phyloP scores from a whole-genome alignment of 192 early-diverging fungal genomes.

The Coemansia sp. region DNA sequence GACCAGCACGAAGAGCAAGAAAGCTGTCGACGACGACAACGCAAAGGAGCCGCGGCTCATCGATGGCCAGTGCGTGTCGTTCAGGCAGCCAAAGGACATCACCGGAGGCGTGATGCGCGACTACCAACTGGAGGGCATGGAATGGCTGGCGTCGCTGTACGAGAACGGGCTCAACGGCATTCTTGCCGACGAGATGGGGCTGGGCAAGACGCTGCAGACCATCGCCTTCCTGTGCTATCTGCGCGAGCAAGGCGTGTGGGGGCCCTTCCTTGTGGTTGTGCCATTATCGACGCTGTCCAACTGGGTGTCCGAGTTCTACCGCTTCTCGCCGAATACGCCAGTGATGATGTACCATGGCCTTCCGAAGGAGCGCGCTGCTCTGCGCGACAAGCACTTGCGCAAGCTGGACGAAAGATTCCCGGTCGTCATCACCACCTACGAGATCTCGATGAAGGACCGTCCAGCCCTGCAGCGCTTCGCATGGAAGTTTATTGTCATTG shows the following conservation, averaged over 20 bases:
- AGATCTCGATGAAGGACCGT: constrained; percentile 83
- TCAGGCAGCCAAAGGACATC: constrained; percentile 77
- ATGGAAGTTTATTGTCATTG: constrained; percentile 92
- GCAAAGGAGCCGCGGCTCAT: constrained; percentile 15
- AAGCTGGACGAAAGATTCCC: constrained; percentile 71
- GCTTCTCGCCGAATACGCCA: constrained; percentile 79
- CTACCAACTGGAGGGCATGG: constrained; percentile 92
- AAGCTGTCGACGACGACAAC: not conserved
- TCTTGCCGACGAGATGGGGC: constrained; percentile 94
- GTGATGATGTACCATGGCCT: constrained; percentile 85
- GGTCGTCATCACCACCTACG: constrained; percentile 88
- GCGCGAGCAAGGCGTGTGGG: constrained; percentile 73
- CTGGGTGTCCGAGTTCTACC: constrained; percentile 89
- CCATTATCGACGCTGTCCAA: constrained; percentile 89
- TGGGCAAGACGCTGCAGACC: constrained; percentile 94
- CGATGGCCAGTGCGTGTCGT: constrained; percentile 55
- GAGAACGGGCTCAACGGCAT: constrained; percentile 97
- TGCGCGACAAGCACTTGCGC: constrained; percentile 67
- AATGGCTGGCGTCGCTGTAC: constrained; percentile 94
- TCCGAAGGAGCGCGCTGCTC: constrained; percentile 66
- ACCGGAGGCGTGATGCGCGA: constrained; percentile 86
- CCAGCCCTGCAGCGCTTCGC: constrained; percentile 64
- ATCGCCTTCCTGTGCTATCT: constrained; percentile 87
- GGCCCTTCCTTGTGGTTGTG: constrained; percentile 86
- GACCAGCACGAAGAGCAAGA: too few species aligned